A percentile compares a stretch with the other conserved stretches of the same genome.
phyloP scores from a whole-genome alignment of 1,284 basidiomycete species.

The Gastroboletus turbinatus region DNA sequence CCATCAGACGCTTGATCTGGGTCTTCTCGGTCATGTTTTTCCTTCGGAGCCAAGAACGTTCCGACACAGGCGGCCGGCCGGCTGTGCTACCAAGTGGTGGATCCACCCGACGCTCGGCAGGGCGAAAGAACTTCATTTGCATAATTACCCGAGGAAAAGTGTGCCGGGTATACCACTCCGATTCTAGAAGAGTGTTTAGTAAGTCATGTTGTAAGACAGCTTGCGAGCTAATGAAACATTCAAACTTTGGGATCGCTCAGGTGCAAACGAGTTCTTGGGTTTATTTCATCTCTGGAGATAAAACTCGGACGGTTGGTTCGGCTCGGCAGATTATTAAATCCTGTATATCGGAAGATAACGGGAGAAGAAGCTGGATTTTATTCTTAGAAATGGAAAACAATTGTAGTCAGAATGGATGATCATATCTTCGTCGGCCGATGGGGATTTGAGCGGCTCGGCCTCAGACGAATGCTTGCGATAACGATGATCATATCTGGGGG shows the following conservation, averaged over 20 bases:
- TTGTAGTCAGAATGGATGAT: not conserved
- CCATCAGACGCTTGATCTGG: conserved; percentile 3
- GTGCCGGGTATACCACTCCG: not conserved
- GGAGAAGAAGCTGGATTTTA: not conserved
- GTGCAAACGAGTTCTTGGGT: not conserved
- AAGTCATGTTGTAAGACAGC: not conserved
- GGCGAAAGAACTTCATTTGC: not conserved
- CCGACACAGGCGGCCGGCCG: conserved; percentile 12
- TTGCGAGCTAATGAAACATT: not conserved
- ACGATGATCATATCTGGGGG: conserved; percentile 11
- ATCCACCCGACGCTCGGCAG: conserved; percentile 15
- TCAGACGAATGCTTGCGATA: conserved; percentile 6
- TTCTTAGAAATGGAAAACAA: not conserved
- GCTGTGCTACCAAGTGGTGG: conserved; percentile 13
- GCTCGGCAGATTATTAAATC: not conserved
- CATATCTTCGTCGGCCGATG: conserved; percentile 7
- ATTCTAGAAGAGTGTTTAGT: not conserved
- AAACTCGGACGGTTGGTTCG: not conserved
- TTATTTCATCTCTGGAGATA: not conserved
- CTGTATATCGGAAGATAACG: not conserved
- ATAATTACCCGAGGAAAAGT: not conserved
- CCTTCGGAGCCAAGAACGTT: conserved; percentile 10
- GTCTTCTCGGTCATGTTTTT: not conserved
- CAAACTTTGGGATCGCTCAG: not conserved
- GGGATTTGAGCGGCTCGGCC: conserved; percentile 13